A percentile compares a stretch with the other conserved stretches of the same genome.
These are phyloP conservation scores for Populus euphratica DNA, from an alignment of 345 rosid species.

Conservation along the genomic window DNA sequence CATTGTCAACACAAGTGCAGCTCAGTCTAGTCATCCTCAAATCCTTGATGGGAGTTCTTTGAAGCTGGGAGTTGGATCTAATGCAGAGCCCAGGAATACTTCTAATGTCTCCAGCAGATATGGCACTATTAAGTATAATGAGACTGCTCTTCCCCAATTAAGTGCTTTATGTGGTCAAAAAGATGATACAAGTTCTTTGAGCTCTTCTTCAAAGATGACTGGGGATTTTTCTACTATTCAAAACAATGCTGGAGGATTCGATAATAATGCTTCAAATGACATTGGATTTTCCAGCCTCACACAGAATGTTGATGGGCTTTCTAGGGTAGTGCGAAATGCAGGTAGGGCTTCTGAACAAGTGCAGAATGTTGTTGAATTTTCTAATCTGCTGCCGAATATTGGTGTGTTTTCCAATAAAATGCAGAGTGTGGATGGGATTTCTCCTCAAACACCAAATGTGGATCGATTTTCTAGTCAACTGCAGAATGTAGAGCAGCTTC, in stretches of 20 bases:
- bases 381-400: neutral
- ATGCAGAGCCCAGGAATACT: conserved; percentile 10
- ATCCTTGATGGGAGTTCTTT: conserved; percentile 26
- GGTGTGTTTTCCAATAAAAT: neutral
- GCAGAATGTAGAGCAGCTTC: conserved; percentile 2
- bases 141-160: conserved; percentile 9
- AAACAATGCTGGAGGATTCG: conserved; percentile 11
- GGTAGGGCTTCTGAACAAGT: conserved; percentile 1
- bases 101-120: conserved; percentile 1
- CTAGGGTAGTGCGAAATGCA: neutral
- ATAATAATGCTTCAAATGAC: neutral
- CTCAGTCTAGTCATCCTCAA: conserved; percentile 12
- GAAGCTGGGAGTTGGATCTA: conserved; percentile 19
- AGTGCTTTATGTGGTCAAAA: conserved; percentile 14
- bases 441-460: conserved; percentile 6
- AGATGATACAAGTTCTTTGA: neutral
- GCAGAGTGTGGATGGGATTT: neutral
- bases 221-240: conserved; percentile 13
- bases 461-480: neutral
- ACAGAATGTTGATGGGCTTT: neutral
- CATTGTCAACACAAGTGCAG: neutral
- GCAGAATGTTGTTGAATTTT: neutral
- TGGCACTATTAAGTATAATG: conserved; percentile 1
- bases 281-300: neutral
- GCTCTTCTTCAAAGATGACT: neutral